Conservation (phyloP, 495 filamentous ascomycete genomes). For the Usnea hakonensis region DNA sequence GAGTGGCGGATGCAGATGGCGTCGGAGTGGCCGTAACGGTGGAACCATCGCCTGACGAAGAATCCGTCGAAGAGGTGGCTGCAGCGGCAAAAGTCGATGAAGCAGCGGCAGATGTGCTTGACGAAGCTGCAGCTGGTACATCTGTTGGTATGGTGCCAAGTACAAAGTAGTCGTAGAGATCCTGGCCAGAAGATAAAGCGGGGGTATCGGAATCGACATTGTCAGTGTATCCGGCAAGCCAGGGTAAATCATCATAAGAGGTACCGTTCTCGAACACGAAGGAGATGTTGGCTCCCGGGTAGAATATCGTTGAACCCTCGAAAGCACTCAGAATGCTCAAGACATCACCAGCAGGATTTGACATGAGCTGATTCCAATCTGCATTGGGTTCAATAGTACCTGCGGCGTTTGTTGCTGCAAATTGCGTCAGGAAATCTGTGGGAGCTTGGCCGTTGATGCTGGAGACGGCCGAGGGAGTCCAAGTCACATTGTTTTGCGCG, state of each 20-base stretch:
- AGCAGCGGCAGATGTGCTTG: constrained; percentile 1
- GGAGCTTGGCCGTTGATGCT: constrained; percentile 40
- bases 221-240: constrained; percentile 32
- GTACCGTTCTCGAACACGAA: constrained; percentile 38
- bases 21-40: constrained; percentile 6
- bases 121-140: constrained; percentile 13
- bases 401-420: constrained; percentile 33
- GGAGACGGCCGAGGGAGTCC: constrained; percentile 35
- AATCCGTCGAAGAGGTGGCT: not conserved
- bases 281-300: constrained; percentile 38
- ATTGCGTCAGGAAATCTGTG: constrained; percentile 34
- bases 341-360: constrained; percentile 37
- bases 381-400: constrained; percentile 41
- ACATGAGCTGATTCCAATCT: constrained; percentile 47
- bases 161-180: constrained; percentile 45
- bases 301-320: constrained; percentile 37
- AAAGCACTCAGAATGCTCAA: constrained; percentile 32
- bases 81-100: constrained; percentile 5
- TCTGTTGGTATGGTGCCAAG: constrained; percentile 24
- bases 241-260: constrained; percentile 23
- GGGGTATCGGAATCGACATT: constrained; percentile 29
- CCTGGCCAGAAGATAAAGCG: constrained; percentile 39
- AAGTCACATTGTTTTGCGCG: constrained; percentile 10
- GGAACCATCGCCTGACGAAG: constrained; percentile 6
- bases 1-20: constrained; percentile 11